Evolutionary conservation across 2,329 filamentous ascomycete genomes (phyloP), one percentile per base, ranked within the genome.

Genomic region (Nemania abortiva): DNA sequence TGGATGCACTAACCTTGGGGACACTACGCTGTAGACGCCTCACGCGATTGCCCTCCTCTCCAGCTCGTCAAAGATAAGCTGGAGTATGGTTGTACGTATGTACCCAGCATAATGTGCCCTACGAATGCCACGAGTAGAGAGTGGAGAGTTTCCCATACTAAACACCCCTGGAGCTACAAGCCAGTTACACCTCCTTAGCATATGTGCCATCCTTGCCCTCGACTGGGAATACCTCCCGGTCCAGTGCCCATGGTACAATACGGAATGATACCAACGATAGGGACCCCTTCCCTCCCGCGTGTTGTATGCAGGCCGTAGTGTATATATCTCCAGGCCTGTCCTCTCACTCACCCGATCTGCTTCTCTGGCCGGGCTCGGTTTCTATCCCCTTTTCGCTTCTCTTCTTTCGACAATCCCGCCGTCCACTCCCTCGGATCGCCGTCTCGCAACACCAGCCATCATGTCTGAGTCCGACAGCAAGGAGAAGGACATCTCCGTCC

Each of bases 391-490:
- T 62, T 24, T 55, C 45, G n/a, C 20, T 66, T 52, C 34, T 22
- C 49, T 60, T 22, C 49, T 60, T 31, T 49, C 29, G 58, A 56
- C 55, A 42, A n/a, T 53, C 20, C 39, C 27, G 29, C 37, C 50
- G 31, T 67, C 55, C 53, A 45, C 27, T 68, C 45, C 57, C 34
- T 62, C 24, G 54, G 61, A 37, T 59, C 24, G 18, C 24, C 54
- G 31, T 59, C 47, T 18, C 59, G 34, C 45, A 37, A 47, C 45
- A 18, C 13, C 50, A n/a, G 45, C 42, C 60, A 66, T 24, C 54
- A 70, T 73, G 70, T 68, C 65, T 39, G 78, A 79, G 74, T 75
- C 75, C 56, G 74, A 77, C 60, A 67, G 57, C 29, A 69, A 55
- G 20, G 74, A 75, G 42, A 78, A 79, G 70, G 47, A 76, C 29